Conservation (phyloP, 495 filamentous ascomycete genomes). For the Chlorociboria aeruginascens region DNA sequence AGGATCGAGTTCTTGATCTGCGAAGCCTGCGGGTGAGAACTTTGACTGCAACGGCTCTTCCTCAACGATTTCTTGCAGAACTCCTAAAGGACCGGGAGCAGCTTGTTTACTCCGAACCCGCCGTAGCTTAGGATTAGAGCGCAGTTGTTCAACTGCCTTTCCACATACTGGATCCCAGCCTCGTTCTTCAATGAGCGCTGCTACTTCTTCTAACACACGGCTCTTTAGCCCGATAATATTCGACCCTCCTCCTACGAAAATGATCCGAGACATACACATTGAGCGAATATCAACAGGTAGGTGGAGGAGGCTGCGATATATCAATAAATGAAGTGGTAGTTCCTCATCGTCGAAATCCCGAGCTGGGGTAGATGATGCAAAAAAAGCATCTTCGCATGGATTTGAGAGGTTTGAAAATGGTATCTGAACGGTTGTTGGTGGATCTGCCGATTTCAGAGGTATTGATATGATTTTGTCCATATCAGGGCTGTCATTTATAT, state of each 20-base stretch:
- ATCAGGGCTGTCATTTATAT: conserved; percentile 14
- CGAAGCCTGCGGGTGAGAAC: conserved; percentile 24
- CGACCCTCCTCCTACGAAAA: conserved; percentile 75
- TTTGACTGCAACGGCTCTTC: conserved; percentile 7
- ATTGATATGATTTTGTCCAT: conserved; percentile 23
- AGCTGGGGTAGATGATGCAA: conserved; percentile 38
- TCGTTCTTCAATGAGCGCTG: conserved; percentile 41
- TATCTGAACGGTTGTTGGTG: conserved; percentile 42
- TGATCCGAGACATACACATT: conserved; percentile 79
- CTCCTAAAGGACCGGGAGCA: conserved; percentile 16
- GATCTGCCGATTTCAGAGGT: conserved; percentile 32
- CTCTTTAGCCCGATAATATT: conserved; percentile 68
- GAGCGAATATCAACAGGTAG: conserved; percentile 73
- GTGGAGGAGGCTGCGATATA: conserved; percentile 62
- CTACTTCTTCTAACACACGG: conserved; percentile 69
- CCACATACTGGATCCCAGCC: conserved; percentile 72
- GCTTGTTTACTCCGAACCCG: conserved; percentile 25
- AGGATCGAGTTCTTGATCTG: conserved; percentile 42
- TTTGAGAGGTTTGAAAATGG: conserved; percentile 57
- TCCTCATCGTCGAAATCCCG: conserved; percentile 76
- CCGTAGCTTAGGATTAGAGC: conserved; percentile 37
- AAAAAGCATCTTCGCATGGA: conserved; percentile 65
- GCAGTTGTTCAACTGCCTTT: conserved; percentile 43
- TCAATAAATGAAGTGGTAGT: conserved; percentile 55
- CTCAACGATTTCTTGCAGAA: conserved; percentile 4